Base-by-base conservation (phyloP, 2,329 filamentous ascomycete genomes). In the Didymella segeticola region DNA sequence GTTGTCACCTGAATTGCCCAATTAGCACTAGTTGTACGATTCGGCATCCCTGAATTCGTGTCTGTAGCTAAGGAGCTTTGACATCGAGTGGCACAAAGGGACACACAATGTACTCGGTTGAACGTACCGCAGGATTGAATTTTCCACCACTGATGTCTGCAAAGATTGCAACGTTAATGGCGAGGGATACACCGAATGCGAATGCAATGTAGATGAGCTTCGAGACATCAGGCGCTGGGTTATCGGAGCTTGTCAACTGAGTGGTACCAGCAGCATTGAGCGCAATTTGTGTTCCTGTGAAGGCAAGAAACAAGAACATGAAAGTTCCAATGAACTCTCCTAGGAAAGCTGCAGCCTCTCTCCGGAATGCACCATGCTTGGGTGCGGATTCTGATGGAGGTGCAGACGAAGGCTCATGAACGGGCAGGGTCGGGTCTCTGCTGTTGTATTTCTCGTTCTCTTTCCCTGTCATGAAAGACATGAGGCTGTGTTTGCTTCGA, bases 291-390 rank as follows among this genome's bases (percentile, higher is more conserved):
- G 69, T 69, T 20, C 66, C 67, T 17, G 66, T 54, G 43, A 72
- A 72, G 3, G 70, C 67, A 29, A 73, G 58, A 26, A 65, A 69
- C 19, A 80, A 67, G 62, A 80, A 80, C 56, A 80, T 71, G 58
- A 79, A 78, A 0, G 77, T 78, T 37, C 78, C 78, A 39, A 76
- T 69, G 47, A 79, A 76, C 47, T 80, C 78, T 29, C 78, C 78
- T 5, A 77, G 33, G 33, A 69, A 68, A 10, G 67, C 64, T 2
- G 59, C 50, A 10, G 61, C 17, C 33, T 70, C 69, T 8, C 55
- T 60, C 5, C 63, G 61, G 26, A 66, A 6, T 25, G 23, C 22
- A 8, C 26, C 45, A 12, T 62, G 55, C 1, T 29, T 33, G 4
- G 33, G 39, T 7, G 29, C 20, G 19, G 38, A 31, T 17, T 62